Conservation (phyloP, 495 filamentous ascomycete species). For the Podospora appendiculata region DNA sequence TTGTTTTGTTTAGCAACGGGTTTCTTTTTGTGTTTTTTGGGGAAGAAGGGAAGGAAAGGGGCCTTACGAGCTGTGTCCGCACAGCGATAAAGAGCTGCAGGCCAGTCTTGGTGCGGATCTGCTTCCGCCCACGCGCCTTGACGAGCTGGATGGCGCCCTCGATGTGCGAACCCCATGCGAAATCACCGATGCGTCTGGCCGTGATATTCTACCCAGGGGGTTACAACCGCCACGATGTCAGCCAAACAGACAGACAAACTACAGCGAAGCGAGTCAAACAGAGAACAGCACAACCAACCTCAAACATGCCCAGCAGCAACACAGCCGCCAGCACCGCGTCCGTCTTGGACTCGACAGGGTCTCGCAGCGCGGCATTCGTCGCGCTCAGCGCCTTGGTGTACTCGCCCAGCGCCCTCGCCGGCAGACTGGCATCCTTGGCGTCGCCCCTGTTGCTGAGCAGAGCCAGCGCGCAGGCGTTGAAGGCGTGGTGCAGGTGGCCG, state of each 20-base stretch:
- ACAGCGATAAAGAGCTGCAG: constrained; percentile 45
- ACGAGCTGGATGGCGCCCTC: constrained; percentile 48
- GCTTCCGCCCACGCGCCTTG: constrained; percentile 42
- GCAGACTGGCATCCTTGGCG: constrained; percentile 16
- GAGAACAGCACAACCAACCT: constrained; percentile 38
- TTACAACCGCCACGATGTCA: too few relatives aligned
- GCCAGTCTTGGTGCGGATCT: constrained; percentile 38
- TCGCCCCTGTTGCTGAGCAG: constrained; percentile 37
- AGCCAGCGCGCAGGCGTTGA: constrained; percentile 54
- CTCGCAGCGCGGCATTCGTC: constrained; percentile 45
- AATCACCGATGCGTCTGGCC: constrained; percentile 34
- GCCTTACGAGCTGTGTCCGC: constrained; percentile 41
- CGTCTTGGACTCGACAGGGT: constrained; percentile 28
- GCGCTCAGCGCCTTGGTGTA: constrained; percentile 45
- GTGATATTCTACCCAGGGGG: constrained; percentile 44
- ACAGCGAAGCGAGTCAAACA: not conserved
- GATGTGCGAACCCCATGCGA: constrained; percentile 47
- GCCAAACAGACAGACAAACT: not conserved
- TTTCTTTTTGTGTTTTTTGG: not conserved
- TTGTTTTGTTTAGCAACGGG: not conserved
- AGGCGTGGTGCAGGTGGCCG: constrained; percentile 46
- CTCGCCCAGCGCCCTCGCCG: constrained; percentile 31
- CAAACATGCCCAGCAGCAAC: constrained; percentile 56
- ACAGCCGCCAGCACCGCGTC: constrained; percentile 56
- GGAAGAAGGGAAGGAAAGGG: not conserved